These are phyloP conservation scores for Albophoma yamanashiensis DNA, from an alignment of 2,329 filamentous ascomycete species.

Conservation along the genomic window DNA sequence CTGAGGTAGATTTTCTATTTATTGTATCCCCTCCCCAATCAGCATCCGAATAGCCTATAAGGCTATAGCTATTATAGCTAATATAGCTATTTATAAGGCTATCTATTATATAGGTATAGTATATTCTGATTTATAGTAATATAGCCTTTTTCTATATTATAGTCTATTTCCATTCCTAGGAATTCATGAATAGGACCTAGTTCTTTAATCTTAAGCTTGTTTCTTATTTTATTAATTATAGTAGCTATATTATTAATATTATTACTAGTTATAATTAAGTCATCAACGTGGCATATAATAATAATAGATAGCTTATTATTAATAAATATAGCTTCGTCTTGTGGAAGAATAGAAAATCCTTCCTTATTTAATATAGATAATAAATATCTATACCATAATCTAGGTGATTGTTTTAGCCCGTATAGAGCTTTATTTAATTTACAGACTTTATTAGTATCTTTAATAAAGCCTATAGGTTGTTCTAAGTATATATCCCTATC, in stretches of 20 bases:
- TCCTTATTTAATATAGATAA: background rate
- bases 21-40: background rate
- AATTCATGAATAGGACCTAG: background rate
- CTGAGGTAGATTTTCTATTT: background rate
- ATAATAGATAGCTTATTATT: background rate
- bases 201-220: background rate
- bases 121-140: constrained; percentile 1
- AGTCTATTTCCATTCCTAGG: background rate
- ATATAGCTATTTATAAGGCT: too few relatives aligned
- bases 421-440: constrained; percentile 2
- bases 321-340: background rate
- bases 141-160: too few relatives aligned
- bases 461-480: background rate
- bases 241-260: background rate
- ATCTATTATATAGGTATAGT: background rate
- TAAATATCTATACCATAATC: background rate
- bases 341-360: background rate
- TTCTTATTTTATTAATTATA: background rate
- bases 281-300: background rate
- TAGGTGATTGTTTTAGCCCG: background rate
- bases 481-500: constrained; percentile 6
- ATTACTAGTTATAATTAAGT: background rate
- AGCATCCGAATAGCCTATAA: too few relatives aligned
- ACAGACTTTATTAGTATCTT: background rate
- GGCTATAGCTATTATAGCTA: too few relatives aligned